Conservation (phyloP, 495 filamentous ascomycete genomes). For the Penicillium goetzii region DNA sequence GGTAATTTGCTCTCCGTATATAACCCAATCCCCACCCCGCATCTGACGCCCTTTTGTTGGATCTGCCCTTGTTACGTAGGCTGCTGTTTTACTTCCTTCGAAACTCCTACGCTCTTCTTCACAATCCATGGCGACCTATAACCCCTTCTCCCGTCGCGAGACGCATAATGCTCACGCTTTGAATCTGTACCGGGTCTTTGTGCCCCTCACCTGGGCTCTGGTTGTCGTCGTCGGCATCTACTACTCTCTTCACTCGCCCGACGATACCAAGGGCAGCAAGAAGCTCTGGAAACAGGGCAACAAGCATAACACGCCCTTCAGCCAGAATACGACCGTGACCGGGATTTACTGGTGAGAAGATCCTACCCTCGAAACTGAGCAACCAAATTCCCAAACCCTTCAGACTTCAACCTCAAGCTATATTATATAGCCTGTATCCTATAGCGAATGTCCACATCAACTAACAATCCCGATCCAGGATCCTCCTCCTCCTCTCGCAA, state of each 20-base stretch:
- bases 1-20: neutral
- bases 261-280: conserved; percentile 59
- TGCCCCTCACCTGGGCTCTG: conserved; percentile 71
- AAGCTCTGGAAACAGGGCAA: conserved; percentile 73
- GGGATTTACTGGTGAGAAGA: conserved; percentile 72
- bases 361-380: neutral
- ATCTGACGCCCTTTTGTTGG: neutral
- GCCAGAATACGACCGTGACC: conserved; percentile 69
- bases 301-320: conserved; percentile 70
- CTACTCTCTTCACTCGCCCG: conserved; percentile 65
- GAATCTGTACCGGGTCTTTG: conserved; percentile 66
- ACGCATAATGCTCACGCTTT: conserved; percentile 56
- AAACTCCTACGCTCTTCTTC: neutral
- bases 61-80: neutral
- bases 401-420: neutral
- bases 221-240: conserved; percentile 68
- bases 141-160: conserved; percentile 70
- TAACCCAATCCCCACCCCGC: neutral
- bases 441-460: neutral
- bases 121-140: conserved; percentile 48
- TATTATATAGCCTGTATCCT: neutral
- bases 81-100: neutral
- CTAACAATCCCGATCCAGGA: conserved; percentile 49
- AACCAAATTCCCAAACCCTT: neutral
- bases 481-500: conserved; percentile 75